Base-by-base conservation (phyloP, 805 yeast genomes). In the Kuraishia hungarica region DNA sequence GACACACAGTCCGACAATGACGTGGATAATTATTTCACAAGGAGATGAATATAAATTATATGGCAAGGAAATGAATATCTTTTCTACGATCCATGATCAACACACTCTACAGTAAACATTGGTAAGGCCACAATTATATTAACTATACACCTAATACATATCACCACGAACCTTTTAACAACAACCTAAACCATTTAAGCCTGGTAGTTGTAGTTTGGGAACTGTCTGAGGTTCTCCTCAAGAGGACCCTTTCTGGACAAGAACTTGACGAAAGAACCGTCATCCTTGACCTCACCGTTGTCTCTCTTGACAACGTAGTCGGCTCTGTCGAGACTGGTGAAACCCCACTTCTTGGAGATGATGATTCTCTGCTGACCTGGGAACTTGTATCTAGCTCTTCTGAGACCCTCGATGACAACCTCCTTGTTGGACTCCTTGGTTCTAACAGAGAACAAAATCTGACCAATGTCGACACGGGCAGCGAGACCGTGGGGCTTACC, bases 381-480 rank as follows among this genome's bases (percentile, higher is more conserved):
- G 98, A 94, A 94, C 93, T 94, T 94, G 89, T 94, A 94, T 85
- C 98, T 93, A 67, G 97, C 96, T 87, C 99, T 93, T 86, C 99
- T 93, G 79, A 94, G 89, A 84, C 93, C 99, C 85, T 94, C 99
- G 72, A 94, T 82, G 67, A 90, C 97, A 75, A 89, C 96, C 59
- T 82, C 97, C 86, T 93, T 91, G 97, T 91, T 92, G 73, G 85
- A 79, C 81, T 94, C 99, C 86, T 87, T 93, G 80, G 97, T 89
- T 85, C 99, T 93, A 77, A 90, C 90, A 66, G 98, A 93, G 82
- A 94, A 85, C 76, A 94, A 85, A 77, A 94, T 86, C 84, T 94
- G 99, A 75, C 99, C 99, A 79, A 94, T 94, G 82, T 81, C 81
- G 77, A 94, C 98, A 80, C 99, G 91, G 72, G 99, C 99, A 71